Percentiles rank a stretch among this genome's conserved stretches.
Conservation (phyloP, 2,329 filamentous ascomycete genomes). For the Colletotrichum spinosum region DNA sequence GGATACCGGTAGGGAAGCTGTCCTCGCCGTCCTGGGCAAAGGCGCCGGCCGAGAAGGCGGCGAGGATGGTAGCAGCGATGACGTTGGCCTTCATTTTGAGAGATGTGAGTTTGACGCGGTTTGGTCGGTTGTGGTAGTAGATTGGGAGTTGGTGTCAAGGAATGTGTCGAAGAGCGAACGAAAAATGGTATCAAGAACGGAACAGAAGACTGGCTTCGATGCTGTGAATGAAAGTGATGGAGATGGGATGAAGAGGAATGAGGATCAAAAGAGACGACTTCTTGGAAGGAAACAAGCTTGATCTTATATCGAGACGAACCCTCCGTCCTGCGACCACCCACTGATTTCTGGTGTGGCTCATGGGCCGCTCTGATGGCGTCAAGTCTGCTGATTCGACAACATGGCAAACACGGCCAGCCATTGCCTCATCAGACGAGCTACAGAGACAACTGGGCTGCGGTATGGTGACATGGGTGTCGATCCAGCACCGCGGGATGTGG, state of each 20-base stretch:
- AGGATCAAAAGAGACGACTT: not conserved
- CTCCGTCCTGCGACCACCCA: not conserved
- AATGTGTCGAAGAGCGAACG: slow-evolving; percentile 22
- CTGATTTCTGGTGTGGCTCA: slow-evolving; percentile 1
- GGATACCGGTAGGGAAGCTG: slow-evolving; percentile 21
- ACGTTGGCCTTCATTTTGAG: slow-evolving; percentile 35
- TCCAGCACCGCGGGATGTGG: slow-evolving; percentile 25
- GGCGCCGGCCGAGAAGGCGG: slow-evolving; percentile 29
- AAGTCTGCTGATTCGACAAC: slow-evolving; percentile 7
- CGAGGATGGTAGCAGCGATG: slow-evolving; percentile 29
- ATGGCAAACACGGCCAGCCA: slow-evolving; percentile 1
- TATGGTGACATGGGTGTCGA: not conserved
- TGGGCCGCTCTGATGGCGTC: slow-evolving; percentile 21
- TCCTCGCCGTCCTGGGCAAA: slow-evolving; percentile 21
- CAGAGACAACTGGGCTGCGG: not conserved
- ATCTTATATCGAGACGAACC: slow-evolving; percentile 27
- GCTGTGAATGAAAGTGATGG: slow-evolving; percentile 33
- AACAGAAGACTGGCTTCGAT: slow-evolving; percentile 37
- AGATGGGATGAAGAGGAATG: slow-evolving; percentile 10
- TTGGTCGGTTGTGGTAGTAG: slow-evolving; percentile 4
- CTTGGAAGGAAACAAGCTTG: not conserved
- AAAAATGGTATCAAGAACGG: slow-evolving; percentile 26
- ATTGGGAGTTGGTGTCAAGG: not conserved
- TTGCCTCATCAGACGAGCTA: slow-evolving; percentile 30
- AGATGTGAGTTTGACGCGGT: not conserved